Percentiles rank a stretch among this genome's conserved stretches.
Conservation (phyloP, 164 flowering plant species). For the Taxillus chinensis region DNA sequence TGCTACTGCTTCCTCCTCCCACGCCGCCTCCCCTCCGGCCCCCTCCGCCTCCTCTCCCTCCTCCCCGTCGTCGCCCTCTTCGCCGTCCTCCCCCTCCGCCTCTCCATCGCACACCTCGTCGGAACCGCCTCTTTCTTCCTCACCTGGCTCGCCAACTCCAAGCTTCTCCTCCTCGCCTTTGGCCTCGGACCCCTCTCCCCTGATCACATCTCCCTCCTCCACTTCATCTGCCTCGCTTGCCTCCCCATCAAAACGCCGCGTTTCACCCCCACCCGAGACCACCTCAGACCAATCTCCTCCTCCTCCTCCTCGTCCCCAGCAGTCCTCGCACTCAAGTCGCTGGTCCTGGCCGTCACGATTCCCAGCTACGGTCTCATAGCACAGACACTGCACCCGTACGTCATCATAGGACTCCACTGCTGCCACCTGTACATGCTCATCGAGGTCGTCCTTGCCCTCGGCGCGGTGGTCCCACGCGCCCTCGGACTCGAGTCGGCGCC, state of each 20-base stretch:
- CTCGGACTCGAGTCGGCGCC: conserved; percentile 9
- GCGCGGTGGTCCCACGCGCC: conserved; percentile 15
- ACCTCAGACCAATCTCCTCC: not conserved
- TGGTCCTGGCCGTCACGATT: not conserved
- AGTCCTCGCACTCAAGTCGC: not conserved
- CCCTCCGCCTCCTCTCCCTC: conserved; percentile 17
- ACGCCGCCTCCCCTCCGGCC: conserved; percentile 16
- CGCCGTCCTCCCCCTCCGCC: not conserved
- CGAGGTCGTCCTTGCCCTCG: not conserved
- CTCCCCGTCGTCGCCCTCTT: not conserved
- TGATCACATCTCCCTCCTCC: not conserved
- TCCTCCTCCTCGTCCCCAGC: not conserved
- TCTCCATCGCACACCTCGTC: not conserved
- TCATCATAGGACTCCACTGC: not conserved
- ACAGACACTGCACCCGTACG: not conserved
- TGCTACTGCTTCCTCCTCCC: conserved; percentile 21
- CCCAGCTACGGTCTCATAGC: not conserved
- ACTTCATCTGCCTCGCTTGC: not conserved
- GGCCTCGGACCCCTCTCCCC: conserved; percentile 22
- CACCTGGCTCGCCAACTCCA: conserved; percentile 36
- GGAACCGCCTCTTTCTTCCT: conserved; percentile 10
- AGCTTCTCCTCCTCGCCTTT: conserved; percentile 37
- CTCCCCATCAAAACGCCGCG: not conserved
- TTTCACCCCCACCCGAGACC: not conserved
- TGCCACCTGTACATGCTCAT: not conserved